Base-by-base conservation (phyloP, 345 rosid species). In the Orychophragmus violaceus region DNA sequence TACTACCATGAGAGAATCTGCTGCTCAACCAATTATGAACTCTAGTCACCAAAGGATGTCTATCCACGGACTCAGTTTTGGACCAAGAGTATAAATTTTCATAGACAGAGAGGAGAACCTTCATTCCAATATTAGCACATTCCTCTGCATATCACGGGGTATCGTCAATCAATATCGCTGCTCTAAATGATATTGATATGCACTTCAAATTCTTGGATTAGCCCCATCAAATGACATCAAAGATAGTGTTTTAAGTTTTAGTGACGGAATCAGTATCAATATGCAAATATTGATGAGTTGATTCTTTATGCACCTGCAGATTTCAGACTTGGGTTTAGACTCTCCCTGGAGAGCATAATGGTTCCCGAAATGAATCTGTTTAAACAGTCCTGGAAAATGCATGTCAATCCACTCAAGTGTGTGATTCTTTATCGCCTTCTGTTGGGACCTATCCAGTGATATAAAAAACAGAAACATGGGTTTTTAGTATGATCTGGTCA, bases 41-140 rank as follows among this genome's bases (percentile, higher is more conserved):
- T 79, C 66, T 90, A 16, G 91, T 84, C 61, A 94, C 91, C 64
- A 94, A 53, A 41, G 97, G 96, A 44, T 94, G 95, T 36, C 74
- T 72, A 61, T 81, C 68, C 18, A 82, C 74, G 2, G 89, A 82
- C 62, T 84, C 87, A 3, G 68, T 60, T 73, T 92, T 92, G 83
- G 86, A 80, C 98, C 98, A 92, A 27, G 99, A 97, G 74, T 94
- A 94, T 0, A 95, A 84, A 66, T 87, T 90, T 77, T 94, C 91
- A 48, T 82, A 90, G 76, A 90, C 95, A 58, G 90, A 94, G 19
- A 94, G 95, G 4, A 94, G 83, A 78, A 88, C 97, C 75, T 74
- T 84, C 55, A 94, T 88, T 30, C 99, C 99, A 24, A 74, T 87
- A 72, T 84, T 77, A 1, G 98, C 98, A 24, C 98, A 92, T 72